Percentiles rank a stretch among this genome's conserved stretches.
Evolutionary conservation across 768 basidiomycete species (phyloP).

Genomic region (Ramaria rubella): DNA sequence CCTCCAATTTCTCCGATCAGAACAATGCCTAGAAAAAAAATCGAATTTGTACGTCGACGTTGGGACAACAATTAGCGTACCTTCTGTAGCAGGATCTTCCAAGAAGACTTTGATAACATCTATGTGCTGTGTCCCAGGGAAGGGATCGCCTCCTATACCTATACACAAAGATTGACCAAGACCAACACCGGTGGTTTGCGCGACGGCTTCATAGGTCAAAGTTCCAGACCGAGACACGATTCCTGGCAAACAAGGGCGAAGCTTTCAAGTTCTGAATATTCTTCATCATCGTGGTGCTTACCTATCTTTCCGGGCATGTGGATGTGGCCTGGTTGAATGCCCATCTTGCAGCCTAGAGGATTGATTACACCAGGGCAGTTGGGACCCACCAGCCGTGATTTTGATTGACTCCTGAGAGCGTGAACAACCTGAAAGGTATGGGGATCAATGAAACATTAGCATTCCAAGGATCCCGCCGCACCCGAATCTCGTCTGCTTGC

Average conservation of each 20-base stretch:
- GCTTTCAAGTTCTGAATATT: background rate
- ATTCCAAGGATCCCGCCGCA: constrained; percentile 30
- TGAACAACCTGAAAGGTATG: constrained; percentile 64
- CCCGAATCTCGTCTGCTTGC: constrained; percentile 92
- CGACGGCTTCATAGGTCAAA: constrained; percentile 97
- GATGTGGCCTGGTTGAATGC: constrained; percentile 96
- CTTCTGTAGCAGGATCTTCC: constrained; percentile 89
- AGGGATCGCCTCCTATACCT: constrained; percentile 96
- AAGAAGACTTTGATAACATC: constrained; percentile 97
- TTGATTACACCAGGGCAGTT: constrained; percentile 99
- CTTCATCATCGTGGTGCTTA: constrained; percentile 30
- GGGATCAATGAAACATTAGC: background rate
- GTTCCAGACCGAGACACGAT: constrained; percentile 95
- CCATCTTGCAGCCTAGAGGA: constrained; percentile 97
- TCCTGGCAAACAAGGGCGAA: constrained; percentile 36
- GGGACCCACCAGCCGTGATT: constrained; percentile 93
- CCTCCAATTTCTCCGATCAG: constrained; percentile 99
- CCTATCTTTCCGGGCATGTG: constrained; percentile 96
- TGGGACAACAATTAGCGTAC: constrained; percentile 31
- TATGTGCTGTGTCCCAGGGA: constrained; percentile 92
- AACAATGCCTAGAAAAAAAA: constrained; percentile 65
- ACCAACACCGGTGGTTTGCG: constrained; percentile 91
- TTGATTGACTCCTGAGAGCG: constrained; percentile 89
- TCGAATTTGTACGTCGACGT: constrained; percentile 9
- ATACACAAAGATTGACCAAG: constrained; percentile 95